Evolutionary conservation across 2,329 filamentous ascomycete genomes (phyloP).

Genomic region (Aspergillus costaricaensis): DNA sequence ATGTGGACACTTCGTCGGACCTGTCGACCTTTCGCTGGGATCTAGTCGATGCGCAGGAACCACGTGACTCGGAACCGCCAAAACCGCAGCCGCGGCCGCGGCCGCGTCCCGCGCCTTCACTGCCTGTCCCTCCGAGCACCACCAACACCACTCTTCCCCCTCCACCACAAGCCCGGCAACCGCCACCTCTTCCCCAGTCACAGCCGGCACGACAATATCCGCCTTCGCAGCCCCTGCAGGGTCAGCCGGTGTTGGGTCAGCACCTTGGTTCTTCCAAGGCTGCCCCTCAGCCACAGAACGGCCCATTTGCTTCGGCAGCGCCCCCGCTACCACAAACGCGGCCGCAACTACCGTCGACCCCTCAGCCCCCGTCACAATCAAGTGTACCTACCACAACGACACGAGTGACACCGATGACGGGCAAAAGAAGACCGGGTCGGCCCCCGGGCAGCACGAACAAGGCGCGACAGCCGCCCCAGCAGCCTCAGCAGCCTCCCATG

Average conservation of each 20-base stretch:
- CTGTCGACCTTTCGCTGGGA: constrained; percentile 64
- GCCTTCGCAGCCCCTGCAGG: neutral
- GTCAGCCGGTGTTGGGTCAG: neutral
- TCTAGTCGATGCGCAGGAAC: constrained; percentile 50
- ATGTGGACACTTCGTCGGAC: constrained; percentile 52
- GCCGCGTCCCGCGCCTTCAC: constrained; percentile 8
- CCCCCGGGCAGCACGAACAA: constrained; percentile 16
- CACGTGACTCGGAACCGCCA: constrained; percentile 17
- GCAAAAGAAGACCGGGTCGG: constrained; percentile 22
- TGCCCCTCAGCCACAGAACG: neutral
- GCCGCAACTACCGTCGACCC: neutral
- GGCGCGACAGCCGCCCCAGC: constrained; percentile 16
- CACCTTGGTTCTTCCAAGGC: neutral
- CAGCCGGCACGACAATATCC: neutral
- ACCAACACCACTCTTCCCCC: neutral
- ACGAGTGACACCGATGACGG: constrained; percentile 14
- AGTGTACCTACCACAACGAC: constrained; percentile 7
- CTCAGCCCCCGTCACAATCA: neutral
- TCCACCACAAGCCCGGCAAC: constrained; percentile 4
- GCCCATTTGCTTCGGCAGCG: neutral
- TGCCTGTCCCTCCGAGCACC: constrained; percentile 4
- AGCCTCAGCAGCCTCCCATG: constrained; percentile 18
- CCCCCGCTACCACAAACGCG: neutral
- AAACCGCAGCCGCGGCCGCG: constrained; percentile 4
- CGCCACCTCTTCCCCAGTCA: neutral